These are phyloP conservation scores for Epithemia pelagica DNA, from an alignment of 108 stramenopile species.

Conservation along the genomic window DNA sequence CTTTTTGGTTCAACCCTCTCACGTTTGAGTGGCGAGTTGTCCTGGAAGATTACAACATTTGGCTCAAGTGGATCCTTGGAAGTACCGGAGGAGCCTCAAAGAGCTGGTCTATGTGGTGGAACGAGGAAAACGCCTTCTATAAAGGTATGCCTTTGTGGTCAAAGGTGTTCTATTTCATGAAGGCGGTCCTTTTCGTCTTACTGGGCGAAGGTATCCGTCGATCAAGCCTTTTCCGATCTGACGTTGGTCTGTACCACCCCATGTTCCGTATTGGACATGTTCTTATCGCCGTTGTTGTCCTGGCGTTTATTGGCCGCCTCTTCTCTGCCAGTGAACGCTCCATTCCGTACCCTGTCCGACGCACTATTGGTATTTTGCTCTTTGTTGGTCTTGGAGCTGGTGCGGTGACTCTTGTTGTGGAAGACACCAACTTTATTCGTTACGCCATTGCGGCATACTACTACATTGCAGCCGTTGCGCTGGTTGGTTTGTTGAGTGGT, in stretches of 20 bases:
- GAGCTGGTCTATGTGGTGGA: slow-evolving; percentile 95
- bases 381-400: slow-evolving; percentile 61
- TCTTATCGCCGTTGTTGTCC: slow-evolving; percentile 36
- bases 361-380: slow-evolving; percentile 73
- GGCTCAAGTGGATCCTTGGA: slow-evolving; percentile 86
- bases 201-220: slow-evolving; percentile 82
- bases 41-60: slow-evolving; percentile 71
- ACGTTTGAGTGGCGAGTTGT: slow-evolving; percentile 95
- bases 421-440: slow-evolving; percentile 80
- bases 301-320: slow-evolving; percentile 46
- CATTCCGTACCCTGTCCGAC: slow-evolving; percentile 73
- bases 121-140: slow-evolving; percentile 88
- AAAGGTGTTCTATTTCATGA: slow-evolving; percentile 76
- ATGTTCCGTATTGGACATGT: slow-evolving; percentile 48
- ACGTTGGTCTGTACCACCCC: slow-evolving; percentile 67
- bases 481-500: slow-evolving; percentile 75
- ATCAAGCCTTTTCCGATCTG: slow-evolving; percentile 66
- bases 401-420: slow-evolving; percentile 54
- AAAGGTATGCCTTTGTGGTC: slow-evolving; percentile 66
- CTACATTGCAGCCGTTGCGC: slow-evolving; percentile 66
- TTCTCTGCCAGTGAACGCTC: slow-evolving; percentile 47
- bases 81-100: slow-evolving; percentile 72
- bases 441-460: slow-evolving; percentile 91
- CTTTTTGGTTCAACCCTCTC: slow-evolving; percentile 99
- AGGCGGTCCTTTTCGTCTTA: slow-evolving; percentile 69